Conservation (phyloP, 495 filamentous ascomycete genomes). For the Jackrogersella multiformis region DNA sequence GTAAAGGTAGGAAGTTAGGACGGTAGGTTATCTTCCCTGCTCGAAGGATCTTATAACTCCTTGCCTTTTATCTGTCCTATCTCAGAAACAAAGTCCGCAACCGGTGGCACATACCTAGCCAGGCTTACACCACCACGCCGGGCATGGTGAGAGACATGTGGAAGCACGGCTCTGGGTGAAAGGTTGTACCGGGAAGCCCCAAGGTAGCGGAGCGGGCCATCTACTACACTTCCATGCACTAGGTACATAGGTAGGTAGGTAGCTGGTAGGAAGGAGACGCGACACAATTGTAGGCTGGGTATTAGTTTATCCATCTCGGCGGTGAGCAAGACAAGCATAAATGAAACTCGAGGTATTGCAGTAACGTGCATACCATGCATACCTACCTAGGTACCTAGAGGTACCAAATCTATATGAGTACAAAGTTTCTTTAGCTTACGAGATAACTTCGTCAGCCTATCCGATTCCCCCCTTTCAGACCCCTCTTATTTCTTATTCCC, state of each 20-base stretch:
- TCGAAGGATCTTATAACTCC: slow-evolving; percentile 21
- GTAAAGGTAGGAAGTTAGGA: not conserved
- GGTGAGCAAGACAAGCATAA: slow-evolving; percentile 9
- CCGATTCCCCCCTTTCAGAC: slow-evolving; percentile 25
- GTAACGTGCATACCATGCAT: not conserved
- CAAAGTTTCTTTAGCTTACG: slow-evolving; percentile 14
- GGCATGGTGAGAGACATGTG: not conserved
- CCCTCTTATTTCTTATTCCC: slow-evolving; percentile 11
- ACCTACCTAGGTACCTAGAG: too few species aligned
- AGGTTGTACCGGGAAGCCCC: slow-evolving; percentile 27
- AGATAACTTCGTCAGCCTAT: slow-evolving; percentile 25
- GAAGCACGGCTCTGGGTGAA: slow-evolving; percentile 1
- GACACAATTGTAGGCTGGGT: not conserved
- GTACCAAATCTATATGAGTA: not conserved
- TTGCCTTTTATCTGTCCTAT: not conserved
- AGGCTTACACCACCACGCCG: slow-evolving; percentile 1
- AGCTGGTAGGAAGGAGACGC: too few species aligned
- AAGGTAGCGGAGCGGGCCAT: slow-evolving; percentile 23
- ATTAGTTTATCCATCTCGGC: slow-evolving; percentile 22
- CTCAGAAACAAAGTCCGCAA: slow-evolving; percentile 23
- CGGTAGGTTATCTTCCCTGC: not conserved
- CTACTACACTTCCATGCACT: not conserved
- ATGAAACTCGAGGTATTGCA: not conserved
- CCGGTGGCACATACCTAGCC: slow-evolving; percentile 17
- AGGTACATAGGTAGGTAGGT: too few species aligned